Evolutionary conservation across 192 early-diverging fungal species (phyloP), one percentile per base, ranked within the genome.

Genomic region (Linnemannia schmuckeri): DNA sequence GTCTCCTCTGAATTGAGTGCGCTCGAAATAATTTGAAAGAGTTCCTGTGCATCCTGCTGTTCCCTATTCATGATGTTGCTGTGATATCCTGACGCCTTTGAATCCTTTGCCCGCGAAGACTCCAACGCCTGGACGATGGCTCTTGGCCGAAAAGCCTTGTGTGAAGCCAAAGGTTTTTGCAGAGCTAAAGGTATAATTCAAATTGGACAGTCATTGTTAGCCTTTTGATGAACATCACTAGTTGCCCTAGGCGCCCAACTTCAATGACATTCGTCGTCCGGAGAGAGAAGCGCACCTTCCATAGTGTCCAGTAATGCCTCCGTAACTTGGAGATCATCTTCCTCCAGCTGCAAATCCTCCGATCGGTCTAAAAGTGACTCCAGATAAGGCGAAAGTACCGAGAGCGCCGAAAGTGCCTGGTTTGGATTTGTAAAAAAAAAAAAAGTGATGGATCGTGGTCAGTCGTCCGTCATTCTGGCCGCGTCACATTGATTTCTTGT

Each of bases 11-110:
- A 89, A 24, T 93, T 93, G 13, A 97, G 79, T 33, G 93, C 92
- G 46, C 92, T 93, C 5, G 95, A 95, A 2, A 98, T 92, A 0
- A 96, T 89, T 80, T 96, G 94, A 72, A 97, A 94, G 15, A 97
- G 91, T 85, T 98, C 97, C 86, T 98, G 96, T 13, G 97, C 97
- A 79, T 98, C 97, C 90, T 97, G 93, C 74, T 96, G 95, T 80
- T 94, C 94, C 71, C 92, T 92, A 73, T 94, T 94, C 70, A 93
- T 91, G 44, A 96, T 83, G 30, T 89, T 89, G 71, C 88, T 90
- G 61, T 87, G 83, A 33, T 91, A 90, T 81, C 80, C 79, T 57
- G 83, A 86, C 37, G 83, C 55, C 33, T 74, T 81, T 44, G 79
- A 74, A 22, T 81, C 80, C 68, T 72, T 87, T 6, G 85, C 33